phyloP scores from a whole-genome alignment of 257 asterid species.

The Salvia miltiorrhiza region DNA sequence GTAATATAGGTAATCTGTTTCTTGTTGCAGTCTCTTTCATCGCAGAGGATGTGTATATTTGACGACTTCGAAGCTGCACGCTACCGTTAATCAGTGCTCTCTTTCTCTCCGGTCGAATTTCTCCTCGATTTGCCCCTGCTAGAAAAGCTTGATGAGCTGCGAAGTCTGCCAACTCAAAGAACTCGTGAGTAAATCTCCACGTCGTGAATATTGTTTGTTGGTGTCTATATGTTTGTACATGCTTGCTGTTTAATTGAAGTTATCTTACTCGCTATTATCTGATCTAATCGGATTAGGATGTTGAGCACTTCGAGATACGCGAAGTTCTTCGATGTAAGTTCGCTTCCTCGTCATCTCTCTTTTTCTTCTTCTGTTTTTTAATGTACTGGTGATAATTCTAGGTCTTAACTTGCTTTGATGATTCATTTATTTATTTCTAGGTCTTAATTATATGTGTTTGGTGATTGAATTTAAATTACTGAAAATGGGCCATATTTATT shows the following conservation, averaged over 20 bases:
- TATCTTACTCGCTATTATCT: not conserved
- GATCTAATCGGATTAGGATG: conserved; percentile 55
- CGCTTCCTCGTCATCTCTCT: not conserved
- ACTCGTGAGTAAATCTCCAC: conserved; percentile 49
- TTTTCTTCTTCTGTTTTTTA: not conserved
- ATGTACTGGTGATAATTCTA: not conserved
- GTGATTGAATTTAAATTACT: not conserved
- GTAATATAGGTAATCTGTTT: too few species aligned
- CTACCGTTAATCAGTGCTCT: conserved; percentile 1
- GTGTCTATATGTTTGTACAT: not conserved
- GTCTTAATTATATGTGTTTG: conserved; percentile 11
- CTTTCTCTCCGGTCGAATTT: conserved; percentile 11
- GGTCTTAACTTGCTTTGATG: not conserved
- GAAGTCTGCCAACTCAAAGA: conserved; percentile 92
- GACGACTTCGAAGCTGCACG: not conserved
- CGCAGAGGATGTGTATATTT: not conserved
- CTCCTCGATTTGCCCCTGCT: conserved; percentile 9
- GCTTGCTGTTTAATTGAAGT: not conserved
- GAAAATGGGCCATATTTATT: not conserved
- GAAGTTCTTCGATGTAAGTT: conserved; percentile 92
- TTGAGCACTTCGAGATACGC: conserved; percentile 88
- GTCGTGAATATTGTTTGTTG: not conserved
- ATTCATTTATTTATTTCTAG: conserved; percentile 5
- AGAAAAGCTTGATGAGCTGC: conserved; percentile 54
- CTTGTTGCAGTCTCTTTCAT: not conserved